A percentile compares a stretch with the other conserved stretches of the same genome.
Evolutionary conservation across 805 yeast species (phyloP).

Genomic region (Lipomyces mesembrius): DNA sequence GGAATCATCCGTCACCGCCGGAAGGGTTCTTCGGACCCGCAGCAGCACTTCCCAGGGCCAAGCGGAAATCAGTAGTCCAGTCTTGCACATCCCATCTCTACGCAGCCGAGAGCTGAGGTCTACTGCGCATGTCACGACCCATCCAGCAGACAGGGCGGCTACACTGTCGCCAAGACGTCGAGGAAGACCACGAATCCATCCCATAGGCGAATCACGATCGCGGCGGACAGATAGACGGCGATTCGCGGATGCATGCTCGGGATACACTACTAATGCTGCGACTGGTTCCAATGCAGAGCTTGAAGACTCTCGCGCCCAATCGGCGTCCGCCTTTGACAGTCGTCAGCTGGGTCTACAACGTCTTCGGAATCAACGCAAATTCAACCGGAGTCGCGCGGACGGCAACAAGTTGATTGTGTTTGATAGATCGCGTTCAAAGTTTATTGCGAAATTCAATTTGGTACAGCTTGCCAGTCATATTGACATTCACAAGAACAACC

Average conservation of each 20-base stretch:
- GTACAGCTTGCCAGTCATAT: slow-evolving; percentile 27
- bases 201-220: slow-evolving; percentile 6
- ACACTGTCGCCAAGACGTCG: not conserved
- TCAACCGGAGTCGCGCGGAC: not conserved
- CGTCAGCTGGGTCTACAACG: not conserved
- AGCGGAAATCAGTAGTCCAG: not conserved
- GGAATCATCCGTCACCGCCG: not conserved
- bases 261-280: not conserved
- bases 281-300: not conserved
- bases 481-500: slow-evolving; percentile 26
- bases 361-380: not conserved
- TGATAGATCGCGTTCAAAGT: slow-evolving; percentile 14
- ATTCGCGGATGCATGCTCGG: not conserved
- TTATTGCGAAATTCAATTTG: slow-evolving; percentile 24
- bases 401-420: slow-evolving; percentile 14
- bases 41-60: not conserved
- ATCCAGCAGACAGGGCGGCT: not conserved
- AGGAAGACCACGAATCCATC: slow-evolving; percentile 4
- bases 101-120: slow-evolving; percentile 6
- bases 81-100: not conserved
- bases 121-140: not conserved
- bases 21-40: not conserved
- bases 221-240: slow-evolving; percentile 3
- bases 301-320: not conserved
- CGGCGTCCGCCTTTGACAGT: not conserved